Evolutionary conservation across 2,329 filamentous ascomycete species (phyloP).

Genomic region (Fusarium verrucosum): DNA sequence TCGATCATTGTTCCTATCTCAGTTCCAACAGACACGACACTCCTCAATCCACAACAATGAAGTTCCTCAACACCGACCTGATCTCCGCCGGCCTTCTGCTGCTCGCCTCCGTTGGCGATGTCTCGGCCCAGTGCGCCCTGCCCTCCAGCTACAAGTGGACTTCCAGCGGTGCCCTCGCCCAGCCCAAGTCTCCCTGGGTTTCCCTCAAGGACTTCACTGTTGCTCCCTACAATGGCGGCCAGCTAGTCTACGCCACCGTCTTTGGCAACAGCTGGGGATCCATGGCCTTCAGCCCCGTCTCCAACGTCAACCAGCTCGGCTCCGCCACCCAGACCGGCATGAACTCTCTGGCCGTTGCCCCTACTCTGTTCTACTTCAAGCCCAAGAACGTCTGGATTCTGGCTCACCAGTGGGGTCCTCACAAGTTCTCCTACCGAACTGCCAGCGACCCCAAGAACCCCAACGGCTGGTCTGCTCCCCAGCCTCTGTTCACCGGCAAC

Average conservation of each 20-base stretch:
- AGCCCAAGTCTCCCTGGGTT: conserved; percentile 20
- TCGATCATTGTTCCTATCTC: neutral
- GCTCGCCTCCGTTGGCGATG: conserved; percentile 14
- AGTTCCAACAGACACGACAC: neutral
- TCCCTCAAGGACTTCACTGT: conserved; percentile 69
- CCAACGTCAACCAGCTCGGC: conserved; percentile 2
- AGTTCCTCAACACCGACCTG: conserved; percentile 5
- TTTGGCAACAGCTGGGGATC: conserved; percentile 57
- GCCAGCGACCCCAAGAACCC: conserved; percentile 65
- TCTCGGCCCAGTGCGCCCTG: conserved; percentile 3
- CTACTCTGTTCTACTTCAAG: conserved; percentile 69
- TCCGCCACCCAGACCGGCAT: conserved; percentile 7
- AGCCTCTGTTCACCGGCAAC: conserved; percentile 7
- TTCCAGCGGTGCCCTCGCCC: conserved; percentile 3
- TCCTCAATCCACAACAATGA: neutral
- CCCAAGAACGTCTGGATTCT: conserved; percentile 72
- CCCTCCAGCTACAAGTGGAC: conserved; percentile 12
- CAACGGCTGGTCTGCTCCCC: conserved; percentile 57
- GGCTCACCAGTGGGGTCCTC: conserved; percentile 71
- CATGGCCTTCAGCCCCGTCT: conserved; percentile 12
- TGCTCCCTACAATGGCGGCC: conserved; percentile 63
- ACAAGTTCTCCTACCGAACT: conserved; percentile 68
- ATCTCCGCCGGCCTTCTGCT: conserved; percentile 1
- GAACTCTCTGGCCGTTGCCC: conserved; percentile 49
- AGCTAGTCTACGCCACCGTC: conserved; percentile 68